Evolutionary conservation across 2,329 filamentous ascomycete species (phyloP), one percentile per base, ranked within the genome.

Genomic region (Fusarium torulosum): DNA sequence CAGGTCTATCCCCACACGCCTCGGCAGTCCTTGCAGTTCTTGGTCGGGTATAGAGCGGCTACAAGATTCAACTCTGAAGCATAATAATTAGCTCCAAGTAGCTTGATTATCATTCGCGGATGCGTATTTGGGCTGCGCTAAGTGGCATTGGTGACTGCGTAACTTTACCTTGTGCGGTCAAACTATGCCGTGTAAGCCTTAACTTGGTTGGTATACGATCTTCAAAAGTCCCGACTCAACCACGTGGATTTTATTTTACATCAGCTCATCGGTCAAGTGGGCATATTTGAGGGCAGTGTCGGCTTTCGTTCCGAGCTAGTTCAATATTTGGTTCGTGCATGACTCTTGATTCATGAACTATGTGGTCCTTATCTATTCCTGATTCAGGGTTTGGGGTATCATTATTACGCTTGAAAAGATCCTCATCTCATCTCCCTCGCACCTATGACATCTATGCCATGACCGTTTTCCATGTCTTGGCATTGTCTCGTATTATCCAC

Each of bases 351-450:
- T 27, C 21, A 10, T 57, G 15, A 58, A 59, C 27, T 46, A 51
- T 50, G 17, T 19, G 35, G 4, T 37, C 35, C 35, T n/a, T 37
- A n/a, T 55, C 41, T 51, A 69, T 61, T 46, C 55, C 60, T 66
- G 37, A 55, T 51, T 51, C 41, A 47, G 50, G 38, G 52, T 54
- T 50, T 45, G 42, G 65, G 65, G 65, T 68, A 68, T 68, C 65
- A 66, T 69, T 43, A 45, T 63, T 67, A 20, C 65, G 65, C 65
- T 56, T 60, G 33, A 66, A 68, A 56, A 42, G 53, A 67, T 59
- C 38, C 44, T 50, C 27, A 19, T 47, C 42, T 58, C 40, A 46
- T 65, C 37, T 55, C 53, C 29, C n/a, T 45, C 37, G 29, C 25
- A 20, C 49, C 7, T 15, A 6, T 20, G 13, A 31, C 35, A 33